Evolutionary conservation across 257 asterid genomes (phyloP).

Genomic region (Mentha longifolia): DNA sequence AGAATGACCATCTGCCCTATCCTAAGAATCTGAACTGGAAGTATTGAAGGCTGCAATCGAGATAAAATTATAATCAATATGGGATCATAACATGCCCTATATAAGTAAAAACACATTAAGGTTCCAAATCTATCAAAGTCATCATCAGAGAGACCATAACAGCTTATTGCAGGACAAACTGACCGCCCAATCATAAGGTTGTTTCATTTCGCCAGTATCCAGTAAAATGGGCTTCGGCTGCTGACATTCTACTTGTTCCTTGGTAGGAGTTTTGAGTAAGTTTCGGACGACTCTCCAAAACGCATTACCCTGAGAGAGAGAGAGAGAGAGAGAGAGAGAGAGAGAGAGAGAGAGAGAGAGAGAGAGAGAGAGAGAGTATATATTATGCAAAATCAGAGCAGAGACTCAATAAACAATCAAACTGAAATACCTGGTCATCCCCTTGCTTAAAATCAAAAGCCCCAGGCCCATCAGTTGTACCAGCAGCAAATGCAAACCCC

Average conservation of each 20-base stretch:
- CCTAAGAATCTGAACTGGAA: conserved; percentile 93
- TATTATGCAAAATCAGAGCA: conserved; percentile 15
- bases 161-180: conserved; percentile 44
- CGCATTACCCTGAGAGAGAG: conserved; percentile 74
- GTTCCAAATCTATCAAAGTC: conserved; percentile 21
- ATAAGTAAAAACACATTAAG: conserved; percentile 17
- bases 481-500: conserved; percentile 99
- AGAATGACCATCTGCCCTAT: conserved; percentile 93
- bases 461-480: conserved; percentile 99
- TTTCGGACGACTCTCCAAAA: conserved; percentile 93
- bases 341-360: too few relatives aligned
- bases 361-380: too few relatives aligned
- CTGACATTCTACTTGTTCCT: conserved; percentile 85
- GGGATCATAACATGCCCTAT: conserved; percentile 15
- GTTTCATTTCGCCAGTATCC: conserved; percentile 97
- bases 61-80: conserved; percentile 18
- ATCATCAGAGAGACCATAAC: conserved; percentile 9
- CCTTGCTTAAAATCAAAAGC: conserved; percentile 99
- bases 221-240: conserved; percentile 92
- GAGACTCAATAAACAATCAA: conserved; percentile 16
- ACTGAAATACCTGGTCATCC: conserved; percentile 65
- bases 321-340: conserved; percentile 7
- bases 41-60: conserved; percentile 81
- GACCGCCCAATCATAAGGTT: conserved; percentile 98
- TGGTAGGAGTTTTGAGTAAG: conserved; percentile 71